Base-by-base conservation (phyloP, 176 grass and related monocot species). In the Aegilops speltoides region DNA sequence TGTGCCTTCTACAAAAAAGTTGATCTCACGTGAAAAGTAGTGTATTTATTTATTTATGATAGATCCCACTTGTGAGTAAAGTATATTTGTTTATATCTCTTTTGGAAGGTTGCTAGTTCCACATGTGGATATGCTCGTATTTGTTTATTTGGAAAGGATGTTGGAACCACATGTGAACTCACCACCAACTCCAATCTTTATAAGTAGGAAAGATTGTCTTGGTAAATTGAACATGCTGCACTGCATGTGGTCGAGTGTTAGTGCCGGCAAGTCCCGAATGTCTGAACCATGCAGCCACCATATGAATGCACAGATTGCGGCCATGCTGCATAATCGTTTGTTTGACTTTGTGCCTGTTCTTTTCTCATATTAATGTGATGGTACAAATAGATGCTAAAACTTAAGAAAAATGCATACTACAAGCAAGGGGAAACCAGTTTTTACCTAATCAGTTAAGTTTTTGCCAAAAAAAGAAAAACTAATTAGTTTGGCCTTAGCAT, bases 291-390 rank as follows among this genome's bases (percentile, higher is more conserved):
- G 65, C 45, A 59, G n/a, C 56, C 13, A 69, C 4, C 28, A 33
- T 69, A 31, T 40, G 11, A 68, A 68, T 81, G 63, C 63, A 74
- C 71, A 8, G 12, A 6, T 50, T 13, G 29, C 40, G 3, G 32
- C 33, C 36, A 79, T 24, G 4, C 48, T 10, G 8, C 59, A 62
- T 64, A 63, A 57, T 79, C 14, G 7, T 57, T 26, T 15, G 34
- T 36, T 78, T 64, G 79, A 67, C 25, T 80, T 54, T 19, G 15
- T 19, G 7, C 50, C 50, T 1, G 50, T 54, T 6, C 2, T 28
- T 43, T 80, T 69, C 66, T 83, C 31, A 10, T 56, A 71, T 83
- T 59, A 83, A 60, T 59, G 66, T 6, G 12, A 72, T 72, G 29
- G 68, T 54, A n/a, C 48, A 38, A 54, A 56, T 46, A 25, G n/a